A percentile compares a stretch with the other conserved stretches of the same genome.
Conservation (phyloP, 257 asterid species). For the Parsonsia alboflavescens region DNA sequence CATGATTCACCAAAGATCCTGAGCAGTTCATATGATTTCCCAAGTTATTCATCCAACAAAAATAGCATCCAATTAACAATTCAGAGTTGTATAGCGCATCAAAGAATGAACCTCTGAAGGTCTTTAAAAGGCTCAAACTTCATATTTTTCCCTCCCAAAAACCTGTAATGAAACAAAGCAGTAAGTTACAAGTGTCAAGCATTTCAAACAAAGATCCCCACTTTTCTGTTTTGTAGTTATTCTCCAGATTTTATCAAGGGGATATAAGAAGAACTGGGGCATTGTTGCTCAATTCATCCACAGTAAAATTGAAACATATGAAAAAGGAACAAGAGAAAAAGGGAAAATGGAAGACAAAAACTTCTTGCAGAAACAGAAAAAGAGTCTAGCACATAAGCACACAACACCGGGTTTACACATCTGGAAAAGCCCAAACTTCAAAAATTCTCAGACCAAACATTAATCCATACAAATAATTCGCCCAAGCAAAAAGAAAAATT, state of each 20-base stretch:
- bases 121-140: conserved; percentile 22
- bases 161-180: conserved; percentile 19
- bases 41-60: conserved; percentile 8
- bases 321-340: neutral
- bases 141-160: conserved; percentile 13
- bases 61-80: neutral
- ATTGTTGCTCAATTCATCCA: conserved; percentile 22
- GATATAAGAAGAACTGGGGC: conserved; percentile 14
- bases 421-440: conserved; percentile 4
- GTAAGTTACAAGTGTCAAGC: conserved; percentile 12
- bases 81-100: conserved; percentile 11
- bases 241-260: conserved; percentile 4
- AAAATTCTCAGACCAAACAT: conserved; percentile 22
- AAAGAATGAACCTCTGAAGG: conserved; percentile 6
- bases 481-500: neutral
- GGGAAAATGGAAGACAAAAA: conserved; percentile 1
- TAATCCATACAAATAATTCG: conserved; percentile 1
- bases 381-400: neutral
- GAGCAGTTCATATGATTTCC: neutral
- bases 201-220: neutral
- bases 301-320: conserved; percentile 8
- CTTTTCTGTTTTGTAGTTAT: conserved; percentile 8
- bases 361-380: conserved; percentile 4
- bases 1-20: neutral
- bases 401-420: neutral